Evolutionary conservation across 2,329 filamentous ascomycete species (phyloP), one percentile per base, ranked within the genome.

Genomic region (Thelonectria discophora): DNA sequence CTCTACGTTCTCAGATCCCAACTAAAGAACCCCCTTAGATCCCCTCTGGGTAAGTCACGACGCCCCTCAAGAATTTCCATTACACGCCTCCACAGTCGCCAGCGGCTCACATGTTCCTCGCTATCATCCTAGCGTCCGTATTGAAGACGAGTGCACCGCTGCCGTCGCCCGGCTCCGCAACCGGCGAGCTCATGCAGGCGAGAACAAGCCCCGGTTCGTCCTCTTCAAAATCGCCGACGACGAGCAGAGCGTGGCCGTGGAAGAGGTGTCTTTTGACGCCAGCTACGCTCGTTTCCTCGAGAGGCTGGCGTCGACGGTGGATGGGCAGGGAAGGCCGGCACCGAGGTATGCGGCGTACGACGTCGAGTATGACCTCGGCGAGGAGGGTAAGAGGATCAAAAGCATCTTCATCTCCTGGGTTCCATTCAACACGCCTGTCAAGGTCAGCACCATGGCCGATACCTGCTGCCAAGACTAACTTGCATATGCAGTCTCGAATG

Each of bases 341-440:
- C 66, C 66, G 15, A 60, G 64, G 5, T 69, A 67, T 49, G 66
- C 64, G 11, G 52, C 55, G 12, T 69, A 69, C 5, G 57, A 69
- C 34, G 65, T 69, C 0, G 62, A 67, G 21, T 65, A 67, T 15
- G 56, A 62, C 4, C 65, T 69, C 11, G 67, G 67, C 1, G 62
- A 65, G 5, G 64, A 65, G 21, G 64, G 66, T 3, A 67, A 67
- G 20, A 55, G 66, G 8, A 65, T 65, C 0, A 69, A 61, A 43
- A 60, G 55, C 2, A 20, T 69, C 4, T 69, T 69, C 10, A 58
- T 69, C 4, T 69, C 66, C 12, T 69, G 66, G 64, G 66, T 69
- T 6, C 66, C 66, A 1, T 17, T n/a, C 4, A 48, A 13, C 2
- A 21, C 64, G 2, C 17, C 66, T 7, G 63, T 68, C 34, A 69